Percentiles rank a stretch among this genome's conserved stretches.
phyloP scores from a whole-genome alignment of 2,329 filamentous ascomycete genomes.

The Fusarium scirpi region DNA sequence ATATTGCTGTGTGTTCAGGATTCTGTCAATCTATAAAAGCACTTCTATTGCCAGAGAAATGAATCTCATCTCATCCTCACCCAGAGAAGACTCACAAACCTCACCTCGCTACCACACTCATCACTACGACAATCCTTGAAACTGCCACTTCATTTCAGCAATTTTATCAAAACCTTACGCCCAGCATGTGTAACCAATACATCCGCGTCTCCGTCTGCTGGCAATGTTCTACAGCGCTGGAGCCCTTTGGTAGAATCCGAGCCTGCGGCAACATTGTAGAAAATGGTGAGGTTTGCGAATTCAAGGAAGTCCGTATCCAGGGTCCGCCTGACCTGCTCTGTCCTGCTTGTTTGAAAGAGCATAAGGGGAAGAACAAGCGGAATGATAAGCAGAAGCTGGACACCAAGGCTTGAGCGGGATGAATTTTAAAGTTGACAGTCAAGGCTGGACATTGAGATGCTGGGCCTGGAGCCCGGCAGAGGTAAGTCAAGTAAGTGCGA shows the following conservation, averaged over 20 bases:
- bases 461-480: neutral
- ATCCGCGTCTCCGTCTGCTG: conserved; percentile 9
- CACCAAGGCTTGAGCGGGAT: neutral
- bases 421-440: neutral
- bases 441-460: neutral
- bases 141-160: neutral
- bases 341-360: neutral
- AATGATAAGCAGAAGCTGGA: conserved; percentile 12
- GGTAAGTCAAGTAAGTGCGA: neutral
- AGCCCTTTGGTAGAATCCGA: conserved; percentile 17
- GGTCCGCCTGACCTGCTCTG: conserved; percentile 19
- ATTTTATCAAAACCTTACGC: neutral
- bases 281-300: neutral
- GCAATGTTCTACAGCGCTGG: conserved; percentile 3
- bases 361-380: conserved; percentile 8
- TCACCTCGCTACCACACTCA: neutral
- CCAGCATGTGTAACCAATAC: conserved; percentile 20
- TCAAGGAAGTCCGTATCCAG: neutral
- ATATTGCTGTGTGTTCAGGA: neutral
- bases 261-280: neutral
- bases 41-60: neutral
- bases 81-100: neutral
- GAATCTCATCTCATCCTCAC: neutral
- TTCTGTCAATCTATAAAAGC: neutral
- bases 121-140: neutral